A percentile compares a stretch with the other conserved stretches of the same genome.
phyloP scores from a whole-genome alignment of 139 green algal genomes.

The Penium margaritaceum region DNA sequence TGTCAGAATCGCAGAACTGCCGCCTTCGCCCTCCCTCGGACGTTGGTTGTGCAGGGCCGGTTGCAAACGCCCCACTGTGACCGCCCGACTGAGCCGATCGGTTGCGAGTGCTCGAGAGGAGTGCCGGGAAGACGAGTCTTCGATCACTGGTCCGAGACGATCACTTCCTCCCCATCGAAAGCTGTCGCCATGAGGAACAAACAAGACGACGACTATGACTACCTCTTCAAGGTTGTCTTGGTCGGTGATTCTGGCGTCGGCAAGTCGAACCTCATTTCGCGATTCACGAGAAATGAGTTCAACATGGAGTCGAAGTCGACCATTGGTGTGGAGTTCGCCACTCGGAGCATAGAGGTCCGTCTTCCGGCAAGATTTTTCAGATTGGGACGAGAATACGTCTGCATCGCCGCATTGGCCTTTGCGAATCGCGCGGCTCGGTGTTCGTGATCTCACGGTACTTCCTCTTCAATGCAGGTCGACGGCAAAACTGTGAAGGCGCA shows the following conservation, averaged over 20 bases:
- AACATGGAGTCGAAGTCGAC: constrained; percentile 97
- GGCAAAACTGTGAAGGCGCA: constrained; percentile 98
- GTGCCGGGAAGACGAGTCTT: too few relatives aligned
- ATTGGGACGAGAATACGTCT: background rate
- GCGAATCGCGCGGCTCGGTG: background rate
- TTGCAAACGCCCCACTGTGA: too few relatives aligned
- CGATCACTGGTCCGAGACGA: too few relatives aligned
- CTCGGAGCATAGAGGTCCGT: constrained; percentile 87
- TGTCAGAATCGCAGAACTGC: too few relatives aligned
- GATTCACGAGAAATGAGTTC: constrained; percentile 98
- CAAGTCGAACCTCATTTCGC: constrained; percentile 46
- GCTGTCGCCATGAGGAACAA: too few relatives aligned
- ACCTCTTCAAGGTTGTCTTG: constrained; percentile 3
- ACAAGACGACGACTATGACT: too few relatives aligned
- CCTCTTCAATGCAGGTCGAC: constrained; percentile 74
- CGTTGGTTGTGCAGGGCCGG: too few relatives aligned
- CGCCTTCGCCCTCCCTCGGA: too few relatives aligned
- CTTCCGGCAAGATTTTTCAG: background rate
- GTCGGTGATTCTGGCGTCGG: constrained; percentile 2
- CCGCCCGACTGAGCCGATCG: too few relatives aligned
- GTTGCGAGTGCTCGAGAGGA: too few relatives aligned
- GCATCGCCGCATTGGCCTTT: background rate
- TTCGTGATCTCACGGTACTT: background rate
- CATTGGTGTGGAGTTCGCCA: constrained; percentile 98
- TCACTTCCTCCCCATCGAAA: too few relatives aligned